Evolutionary conservation across 2,329 filamentous ascomycete species (phyloP).

Genomic region (Claviceps lovelessii): DNA sequence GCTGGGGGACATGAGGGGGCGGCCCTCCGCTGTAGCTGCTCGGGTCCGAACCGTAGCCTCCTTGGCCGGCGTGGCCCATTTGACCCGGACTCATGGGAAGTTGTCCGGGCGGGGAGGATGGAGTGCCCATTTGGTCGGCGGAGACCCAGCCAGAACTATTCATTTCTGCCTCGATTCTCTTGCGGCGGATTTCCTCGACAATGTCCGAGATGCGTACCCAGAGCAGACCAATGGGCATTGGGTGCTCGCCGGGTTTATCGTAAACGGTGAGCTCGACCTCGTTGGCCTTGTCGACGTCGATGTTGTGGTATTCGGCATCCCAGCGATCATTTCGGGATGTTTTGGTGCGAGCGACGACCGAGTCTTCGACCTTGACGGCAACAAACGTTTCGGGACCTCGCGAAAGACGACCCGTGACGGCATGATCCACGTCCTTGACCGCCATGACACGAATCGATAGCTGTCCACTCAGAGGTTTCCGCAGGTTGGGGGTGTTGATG

Average conservation of each 20-base stretch:
- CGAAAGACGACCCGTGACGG: constrained; percentile 68
- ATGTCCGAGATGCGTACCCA: constrained; percentile 97
- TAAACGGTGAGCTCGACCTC: constrained; percentile 97
- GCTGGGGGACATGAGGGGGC: constrained; percentile 23
- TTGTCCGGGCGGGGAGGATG: constrained; percentile 33
- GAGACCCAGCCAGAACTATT: constrained; percentile 94
- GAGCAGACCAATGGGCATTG: constrained; percentile 83
- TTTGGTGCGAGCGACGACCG: constrained; percentile 75
- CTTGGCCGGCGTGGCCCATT: constrained; percentile 26
- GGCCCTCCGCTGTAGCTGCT: constrained; percentile 17
- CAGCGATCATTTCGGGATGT: constrained; percentile 76
- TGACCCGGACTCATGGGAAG: constrained; percentile 42
- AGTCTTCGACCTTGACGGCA: constrained; percentile 91
- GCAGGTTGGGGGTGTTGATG: constrained; percentile 83
- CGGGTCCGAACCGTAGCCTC: constrained; percentile 17
- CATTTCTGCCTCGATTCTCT: constrained; percentile 92
- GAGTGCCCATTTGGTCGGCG: constrained; percentile 77
- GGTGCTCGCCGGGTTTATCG: constrained; percentile 82
- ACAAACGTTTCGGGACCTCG: constrained; percentile 90
- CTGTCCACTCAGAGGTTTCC: constrained; percentile 89
- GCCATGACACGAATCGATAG: constrained; percentile 74
- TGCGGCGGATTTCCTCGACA: constrained; percentile 89
- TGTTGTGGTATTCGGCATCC: constrained; percentile 79
- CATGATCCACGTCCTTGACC: constrained; percentile 90
- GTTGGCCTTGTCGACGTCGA: constrained; percentile 96